phyloP scores from a whole-genome alignment of 2,329 filamentous ascomycete species.

The Fusarium sororula region DNA sequence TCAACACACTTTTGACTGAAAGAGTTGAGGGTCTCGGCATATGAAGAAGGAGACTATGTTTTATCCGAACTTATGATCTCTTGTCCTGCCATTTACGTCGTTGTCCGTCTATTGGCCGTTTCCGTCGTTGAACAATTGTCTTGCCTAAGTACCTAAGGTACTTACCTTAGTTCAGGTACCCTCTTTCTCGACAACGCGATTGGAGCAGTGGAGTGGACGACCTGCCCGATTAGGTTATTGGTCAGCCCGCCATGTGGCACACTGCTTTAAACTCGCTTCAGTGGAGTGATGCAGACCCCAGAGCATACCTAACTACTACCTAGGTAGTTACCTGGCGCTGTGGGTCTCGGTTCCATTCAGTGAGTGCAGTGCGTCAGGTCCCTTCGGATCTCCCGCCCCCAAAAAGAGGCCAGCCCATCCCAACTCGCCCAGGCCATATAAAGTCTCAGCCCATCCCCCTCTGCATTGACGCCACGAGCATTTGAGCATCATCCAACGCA shows the following conservation, averaged over 20 bases:
- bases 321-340: not conserved
- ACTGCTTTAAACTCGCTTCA: slow-evolving; percentile 14
- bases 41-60: not conserved
- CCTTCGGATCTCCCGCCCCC: slow-evolving; percentile 14
- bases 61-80: not conserved
- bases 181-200: slow-evolving; percentile 21
- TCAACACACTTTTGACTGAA: not conserved
- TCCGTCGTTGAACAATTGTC: slow-evolving; percentile 15
- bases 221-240: slow-evolving; percentile 27
- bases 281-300: slow-evolving; percentile 27
- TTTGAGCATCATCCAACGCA: not conserved
- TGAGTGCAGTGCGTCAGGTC: slow-evolving; percentile 11
- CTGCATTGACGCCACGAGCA: slow-evolving; percentile 20
- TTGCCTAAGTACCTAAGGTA: not conserved
- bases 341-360: slow-evolving; percentile 6
- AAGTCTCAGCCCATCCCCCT: slow-evolving; percentile 19
- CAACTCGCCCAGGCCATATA: slow-evolving; percentile 14
- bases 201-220: slow-evolving; percentile 5
- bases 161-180: slow-evolving; percentile 9
- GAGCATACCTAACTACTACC: not conserved
- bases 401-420: slow-evolving; percentile 2
- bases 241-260: slow-evolving; percentile 15
- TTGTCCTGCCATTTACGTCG: slow-evolving; percentile 16
- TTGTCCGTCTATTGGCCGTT: not conserved
- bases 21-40: not conserved